Evolutionary conservation across 805 yeast species (phyloP).

Genomic region (Yamadazyma philogaea): DNA sequence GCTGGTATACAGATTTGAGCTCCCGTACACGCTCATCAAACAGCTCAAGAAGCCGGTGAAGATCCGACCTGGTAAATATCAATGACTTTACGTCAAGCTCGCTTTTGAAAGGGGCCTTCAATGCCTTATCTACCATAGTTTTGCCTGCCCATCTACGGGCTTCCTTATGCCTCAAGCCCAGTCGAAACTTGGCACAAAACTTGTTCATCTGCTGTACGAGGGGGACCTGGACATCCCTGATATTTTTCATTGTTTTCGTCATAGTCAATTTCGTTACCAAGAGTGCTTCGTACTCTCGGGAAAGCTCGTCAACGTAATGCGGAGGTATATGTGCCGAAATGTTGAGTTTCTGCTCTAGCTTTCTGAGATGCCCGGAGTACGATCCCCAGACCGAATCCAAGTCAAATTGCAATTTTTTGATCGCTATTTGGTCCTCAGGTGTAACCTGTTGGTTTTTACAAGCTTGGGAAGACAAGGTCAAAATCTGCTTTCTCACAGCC

Average conservation of each 20-base stretch:
- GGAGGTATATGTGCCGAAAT: constrained; percentile 13
- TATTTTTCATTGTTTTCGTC: constrained; percentile 20
- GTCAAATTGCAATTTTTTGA: constrained; percentile 26
- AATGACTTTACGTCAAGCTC: constrained; percentile 5
- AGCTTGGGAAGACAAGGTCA: constrained; percentile 13
- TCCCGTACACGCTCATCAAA: constrained; percentile 9
- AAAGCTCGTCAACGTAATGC: constrained; percentile 20
- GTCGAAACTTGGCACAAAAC: constrained; percentile 23
- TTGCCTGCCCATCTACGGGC: constrained; percentile 11
- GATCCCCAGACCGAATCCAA: constrained; percentile 24
- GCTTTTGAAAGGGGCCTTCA: not conserved
- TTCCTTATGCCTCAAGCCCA: constrained; percentile 15
- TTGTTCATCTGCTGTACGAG: constrained; percentile 31
- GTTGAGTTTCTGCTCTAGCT: constrained; percentile 19
- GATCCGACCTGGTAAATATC: constrained; percentile 13
- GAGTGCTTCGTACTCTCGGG: constrained; percentile 20
- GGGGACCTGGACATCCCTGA: constrained; percentile 33
- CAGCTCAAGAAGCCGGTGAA: constrained; percentile 9
- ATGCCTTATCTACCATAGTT: not conserved
- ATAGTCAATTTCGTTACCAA: constrained; percentile 12
- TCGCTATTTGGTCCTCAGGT: constrained; percentile 9
- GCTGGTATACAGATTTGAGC: constrained; percentile 6
- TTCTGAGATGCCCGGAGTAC: constrained; percentile 25
- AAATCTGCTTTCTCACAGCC: constrained; percentile 30
- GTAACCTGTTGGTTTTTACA: not conserved